Evolutionary conservation across 2,329 filamentous ascomycete genomes (phyloP).

Genomic region (Rutstroemia sp.): DNA sequence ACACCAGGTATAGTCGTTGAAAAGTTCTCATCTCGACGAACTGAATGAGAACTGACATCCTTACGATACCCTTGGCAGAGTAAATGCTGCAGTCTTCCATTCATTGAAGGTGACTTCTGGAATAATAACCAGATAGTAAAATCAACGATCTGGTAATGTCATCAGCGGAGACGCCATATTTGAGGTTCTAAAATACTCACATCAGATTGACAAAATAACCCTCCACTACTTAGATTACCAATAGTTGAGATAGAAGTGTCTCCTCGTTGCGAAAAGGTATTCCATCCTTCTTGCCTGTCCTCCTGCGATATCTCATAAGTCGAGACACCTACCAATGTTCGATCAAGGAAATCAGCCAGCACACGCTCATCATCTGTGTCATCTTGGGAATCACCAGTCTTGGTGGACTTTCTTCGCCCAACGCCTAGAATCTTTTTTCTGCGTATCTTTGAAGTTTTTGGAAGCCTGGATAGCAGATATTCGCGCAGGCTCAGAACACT

Average conservation of each 20-base stretch:
- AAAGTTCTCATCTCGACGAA: conserved; percentile 24
- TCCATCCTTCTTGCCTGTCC: conserved; percentile 47
- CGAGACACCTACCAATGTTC: conserved; percentile 26
- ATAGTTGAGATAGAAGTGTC: conserved; percentile 49
- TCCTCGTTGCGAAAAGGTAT: conserved; percentile 56
- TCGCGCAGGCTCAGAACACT: conserved; percentile 60
- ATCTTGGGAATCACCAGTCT: background rate
- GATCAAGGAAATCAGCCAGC: conserved; percentile 23
- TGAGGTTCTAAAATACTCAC: conserved; percentile 34
- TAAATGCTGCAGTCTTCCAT: conserved; percentile 59
- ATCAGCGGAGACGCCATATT: background rate
- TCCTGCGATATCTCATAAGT: conserved; percentile 22
- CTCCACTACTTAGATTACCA: conserved; percentile 35
- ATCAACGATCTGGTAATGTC: conserved; percentile 55
- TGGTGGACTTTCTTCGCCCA: conserved; percentile 10
- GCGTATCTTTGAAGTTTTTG: conserved; percentile 55
- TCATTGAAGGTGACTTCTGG: conserved; percentile 40
- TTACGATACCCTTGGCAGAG: conserved; percentile 77
- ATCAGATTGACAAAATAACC: conserved; percentile 54
- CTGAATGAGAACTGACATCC: conserved; percentile 21
- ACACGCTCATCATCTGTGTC: conserved; percentile 6
- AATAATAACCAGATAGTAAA: conserved; percentile 75
- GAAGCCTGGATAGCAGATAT: conserved; percentile 60
- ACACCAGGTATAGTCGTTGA: conserved; percentile 56
- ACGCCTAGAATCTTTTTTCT: conserved; percentile 46